phyloP scores from a whole-genome alignment of 805 yeast genomes.

The Candida xyloterini region DNA sequence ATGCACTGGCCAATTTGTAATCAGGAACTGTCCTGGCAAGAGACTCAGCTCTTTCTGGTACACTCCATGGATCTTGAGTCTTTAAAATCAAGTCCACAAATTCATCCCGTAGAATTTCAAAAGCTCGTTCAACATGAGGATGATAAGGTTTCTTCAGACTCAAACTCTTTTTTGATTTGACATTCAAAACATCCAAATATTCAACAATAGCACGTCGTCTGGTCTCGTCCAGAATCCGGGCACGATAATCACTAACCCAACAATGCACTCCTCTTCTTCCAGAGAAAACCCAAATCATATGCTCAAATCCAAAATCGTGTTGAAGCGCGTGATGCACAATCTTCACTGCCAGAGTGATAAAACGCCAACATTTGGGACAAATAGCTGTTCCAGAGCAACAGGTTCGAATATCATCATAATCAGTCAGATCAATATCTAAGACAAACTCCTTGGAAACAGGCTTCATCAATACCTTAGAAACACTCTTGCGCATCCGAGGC shows the following conservation, averaged over 20 bases:
- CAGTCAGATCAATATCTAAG: conserved; percentile 96
- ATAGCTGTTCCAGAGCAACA: conserved; percentile 86
- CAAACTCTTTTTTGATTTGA: conserved; percentile 47
- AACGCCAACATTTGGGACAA: conserved; percentile 90
- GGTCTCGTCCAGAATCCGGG: conserved; percentile 68
- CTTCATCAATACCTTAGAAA: conserved; percentile 73
- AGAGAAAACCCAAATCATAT: conserved; percentile 91
- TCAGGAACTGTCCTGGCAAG: conserved; percentile 64
- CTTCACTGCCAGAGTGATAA: conserved; percentile 78
- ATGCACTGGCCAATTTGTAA: conserved; percentile 47
- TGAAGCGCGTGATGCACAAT: conserved; percentile 67
- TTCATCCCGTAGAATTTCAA: conserved; percentile 58
- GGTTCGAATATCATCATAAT: conserved; percentile 89
- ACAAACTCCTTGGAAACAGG: conserved; percentile 86
- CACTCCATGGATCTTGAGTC: conserved; percentile 87
- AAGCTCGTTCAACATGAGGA: conserved; percentile 79
- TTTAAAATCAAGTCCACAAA: conserved; percentile 65
- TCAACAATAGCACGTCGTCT: conserved; percentile 78
- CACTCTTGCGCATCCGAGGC: conserved; percentile 79
- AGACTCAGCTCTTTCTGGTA: conserved; percentile 51
- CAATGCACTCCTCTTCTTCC: conserved; percentile 99
- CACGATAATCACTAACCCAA: conserved; percentile 89
- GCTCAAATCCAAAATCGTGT: conserved; percentile 86
- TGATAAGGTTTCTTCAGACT: conserved; percentile 77
- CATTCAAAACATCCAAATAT: conserved; percentile 71